These are phyloP conservation scores for Durotheca rogersii DNA, from an alignment of 495 filamentous ascomycete genomes.

Conservation along the genomic window DNA sequence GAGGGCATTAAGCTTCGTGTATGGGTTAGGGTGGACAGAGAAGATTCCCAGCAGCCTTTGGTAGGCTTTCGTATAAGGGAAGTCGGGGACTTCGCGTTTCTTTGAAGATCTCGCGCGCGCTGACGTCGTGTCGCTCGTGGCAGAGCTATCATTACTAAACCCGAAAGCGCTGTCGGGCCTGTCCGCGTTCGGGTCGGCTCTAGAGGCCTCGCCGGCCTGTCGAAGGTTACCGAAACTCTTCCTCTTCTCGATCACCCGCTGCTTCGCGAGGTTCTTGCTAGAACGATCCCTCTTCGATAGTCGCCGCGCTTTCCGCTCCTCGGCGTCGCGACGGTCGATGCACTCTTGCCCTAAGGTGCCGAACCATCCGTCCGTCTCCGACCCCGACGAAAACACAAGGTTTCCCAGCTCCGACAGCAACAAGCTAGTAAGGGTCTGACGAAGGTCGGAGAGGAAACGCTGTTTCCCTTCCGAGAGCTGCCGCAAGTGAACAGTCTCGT, in stretches of 20 bases:
- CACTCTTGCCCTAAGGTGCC: constrained; percentile 73
- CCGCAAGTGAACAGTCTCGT: constrained; percentile 59
- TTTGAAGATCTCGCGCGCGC: constrained; percentile 36
- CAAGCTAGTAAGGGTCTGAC: constrained; percentile 77
- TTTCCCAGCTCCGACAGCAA: constrained; percentile 88
- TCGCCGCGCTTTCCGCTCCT: constrained; percentile 48
- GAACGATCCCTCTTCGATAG: constrained; percentile 39
- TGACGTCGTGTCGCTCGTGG: constrained; percentile 44
- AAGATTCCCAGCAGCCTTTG: constrained; percentile 79
- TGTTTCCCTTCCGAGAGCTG: constrained; percentile 53
- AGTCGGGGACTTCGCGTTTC: constrained; percentile 53
- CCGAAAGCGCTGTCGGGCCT: constrained; percentile 36
- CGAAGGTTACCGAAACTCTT: constrained; percentile 55
- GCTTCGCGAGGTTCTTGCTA: constrained; percentile 49
- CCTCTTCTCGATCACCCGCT: constrained; percentile 60
- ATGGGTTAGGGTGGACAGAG: constrained; percentile 86
- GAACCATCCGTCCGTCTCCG: constrained; percentile 94
- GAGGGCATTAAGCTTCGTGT: constrained; percentile 78
- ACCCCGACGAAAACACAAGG: constrained; percentile 78
- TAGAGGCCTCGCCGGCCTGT: constrained; percentile 40
- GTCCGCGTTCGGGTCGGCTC: constrained; percentile 30
- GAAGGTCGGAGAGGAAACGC: constrained; percentile 72
- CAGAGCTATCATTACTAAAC: constrained; percentile 44
- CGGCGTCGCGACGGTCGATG: constrained; percentile 71
- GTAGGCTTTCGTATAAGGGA: constrained; percentile 75